Evolutionary conservation across 2,329 filamentous ascomycete species (phyloP).

Genomic region (Fusarium sp.): DNA sequence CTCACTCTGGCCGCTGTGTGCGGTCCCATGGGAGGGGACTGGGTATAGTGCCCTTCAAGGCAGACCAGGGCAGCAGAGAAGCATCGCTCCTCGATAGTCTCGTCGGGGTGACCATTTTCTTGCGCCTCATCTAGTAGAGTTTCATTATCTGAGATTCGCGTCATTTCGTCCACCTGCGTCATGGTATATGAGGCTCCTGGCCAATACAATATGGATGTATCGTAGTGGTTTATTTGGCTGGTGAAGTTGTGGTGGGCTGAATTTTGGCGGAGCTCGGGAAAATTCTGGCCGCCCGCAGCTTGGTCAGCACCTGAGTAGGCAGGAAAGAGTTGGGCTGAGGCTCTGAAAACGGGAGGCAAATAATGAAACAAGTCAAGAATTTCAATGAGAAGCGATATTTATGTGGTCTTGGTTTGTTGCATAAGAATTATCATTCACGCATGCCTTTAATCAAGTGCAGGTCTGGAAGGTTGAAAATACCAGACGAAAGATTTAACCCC

Average conservation of each 20-base stretch:
- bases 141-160: conserved; percentile 42
- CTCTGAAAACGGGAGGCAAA: neutral
- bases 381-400: neutral
- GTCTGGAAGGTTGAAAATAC: neutral
- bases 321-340: conserved; percentile 3
- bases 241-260: conserved; percentile 34
- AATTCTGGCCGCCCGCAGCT: conserved; percentile 42
- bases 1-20: conserved; percentile 65
- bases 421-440: neutral
- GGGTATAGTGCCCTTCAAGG: conserved; percentile 70
- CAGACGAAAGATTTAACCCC: neutral
- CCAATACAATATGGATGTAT: conserved; percentile 10
- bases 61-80: conserved; percentile 70
- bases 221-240: conserved; percentile 18
- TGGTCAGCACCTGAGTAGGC: conserved; percentile 39
- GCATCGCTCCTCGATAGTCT: conserved; percentile 72
- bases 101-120: conserved; percentile 40
- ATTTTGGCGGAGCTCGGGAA: conserved; percentile 41
- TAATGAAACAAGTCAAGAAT: neutral
- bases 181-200: conserved; percentile 14
- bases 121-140: conserved; percentile 26
- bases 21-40: conserved; percentile 66
- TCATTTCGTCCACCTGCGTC: conserved; percentile 41
- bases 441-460: no score
- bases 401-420: neutral